Percentiles rank a stretch among this genome's conserved stretches.
Evolutionary conservation across 2,329 filamentous ascomycete species (phyloP).

Genomic region (Akanthomyces uredinophilus): DNA sequence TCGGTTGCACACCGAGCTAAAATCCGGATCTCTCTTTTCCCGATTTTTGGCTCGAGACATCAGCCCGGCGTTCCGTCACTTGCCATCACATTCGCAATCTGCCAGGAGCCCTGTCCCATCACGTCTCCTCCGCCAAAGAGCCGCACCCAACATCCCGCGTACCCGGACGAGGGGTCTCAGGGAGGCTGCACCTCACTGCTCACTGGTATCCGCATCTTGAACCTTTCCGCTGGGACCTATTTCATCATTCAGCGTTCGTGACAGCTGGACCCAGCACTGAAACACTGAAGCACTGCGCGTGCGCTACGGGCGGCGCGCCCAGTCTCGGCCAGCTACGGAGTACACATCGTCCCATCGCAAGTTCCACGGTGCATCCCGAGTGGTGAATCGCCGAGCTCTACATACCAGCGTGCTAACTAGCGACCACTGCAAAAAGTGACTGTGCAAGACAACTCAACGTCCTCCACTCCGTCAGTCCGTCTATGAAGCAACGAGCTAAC

Average conservation of each 20-base stretch:
- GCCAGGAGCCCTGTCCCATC: neutral
- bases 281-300: no score
- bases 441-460: neutral
- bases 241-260: no score
- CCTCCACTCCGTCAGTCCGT: neutral
- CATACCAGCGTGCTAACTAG: neutral
- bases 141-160: neutral
- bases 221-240: no score
- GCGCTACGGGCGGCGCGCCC: no score
- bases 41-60: constrained; percentile 10
- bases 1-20: neutral
- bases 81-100: constrained; percentile 6
- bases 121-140: neutral
- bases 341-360: no score
- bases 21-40: constrained; percentile 1
- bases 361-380: no score
- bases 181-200: neutral
- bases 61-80: neutral
- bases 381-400: no score
- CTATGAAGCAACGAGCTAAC: neutral
- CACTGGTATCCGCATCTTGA: neutral
- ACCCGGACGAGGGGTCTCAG: neutral
- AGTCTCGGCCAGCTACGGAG: no score
- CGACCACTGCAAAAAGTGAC: neutral
- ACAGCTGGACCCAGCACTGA: no score